Base-by-base conservation (phyloP, 768 basidiomycete species). In the Suillus paluster region DNA sequence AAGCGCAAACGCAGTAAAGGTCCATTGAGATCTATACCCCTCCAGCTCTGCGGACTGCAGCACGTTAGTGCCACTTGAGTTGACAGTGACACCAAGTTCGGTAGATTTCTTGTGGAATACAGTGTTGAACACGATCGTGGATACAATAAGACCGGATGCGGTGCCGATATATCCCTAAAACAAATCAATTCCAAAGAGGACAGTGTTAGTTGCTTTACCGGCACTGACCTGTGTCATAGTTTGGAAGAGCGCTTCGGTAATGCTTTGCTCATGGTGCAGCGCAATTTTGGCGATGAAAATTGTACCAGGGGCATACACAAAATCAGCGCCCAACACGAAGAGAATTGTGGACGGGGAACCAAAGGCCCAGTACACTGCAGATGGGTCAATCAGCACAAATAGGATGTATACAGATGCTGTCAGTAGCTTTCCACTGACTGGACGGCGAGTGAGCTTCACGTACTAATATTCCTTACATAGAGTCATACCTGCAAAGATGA, bases 291-390 rank as follows among this genome's bases (percentile, higher is more conserved):
- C 88, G 46, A 92, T 83, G 66, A 89, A 94, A 19, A 94, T 75
- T 7, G 89, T 89, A 3, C 92, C 92, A 0, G 86, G 76, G 0
- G 92, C 77, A 67, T 86, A 93, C 2, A 90, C 85, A 63, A 94
- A 91, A 68, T 94, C 92, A 1, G 86, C 90, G 23, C 92, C 92
- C 52, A 91, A 81, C 15, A 92, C 91, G 23, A 83, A 75, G 49
- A 89, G 61, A 44, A 85, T 74, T 0, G 89, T 82, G 1, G 87
- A 83, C 0, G 91, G 89, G 73, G 94, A 94, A 5, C 85, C 86
- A 61, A 81, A 89, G 1, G 88, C 89, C 92, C 92, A 94, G 66
- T 87, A 94, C 2, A 86, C 73, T 7, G 77, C 77, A 0, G 72
- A 63, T 0, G 88, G 83, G 27, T 83, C 65, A 64, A 92, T 89